Percentiles rank a stretch among this genome's conserved stretches.
These are phyloP conservation scores for Gleditsia sinensis DNA, from an alignment of 306 rosid genomes.

Conservation along the genomic window DNA sequence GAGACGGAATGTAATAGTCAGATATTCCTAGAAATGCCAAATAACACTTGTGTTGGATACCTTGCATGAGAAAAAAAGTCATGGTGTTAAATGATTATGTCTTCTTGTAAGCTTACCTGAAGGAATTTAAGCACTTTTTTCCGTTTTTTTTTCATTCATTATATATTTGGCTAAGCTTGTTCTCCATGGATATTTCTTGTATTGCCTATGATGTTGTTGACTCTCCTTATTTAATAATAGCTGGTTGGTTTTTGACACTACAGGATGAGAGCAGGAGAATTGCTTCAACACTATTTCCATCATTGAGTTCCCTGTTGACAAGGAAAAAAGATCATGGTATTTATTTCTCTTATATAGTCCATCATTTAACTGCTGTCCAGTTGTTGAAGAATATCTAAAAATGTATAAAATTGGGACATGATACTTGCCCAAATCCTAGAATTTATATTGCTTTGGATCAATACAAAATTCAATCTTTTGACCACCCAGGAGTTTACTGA, in stretches of 20 bases:
- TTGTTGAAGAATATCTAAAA: conserved; percentile 10
- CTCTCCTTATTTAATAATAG: conserved; percentile 12
- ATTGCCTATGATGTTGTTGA: not conserved
- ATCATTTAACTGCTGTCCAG: conserved; percentile 5
- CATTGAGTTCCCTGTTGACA: conserved; percentile 57
- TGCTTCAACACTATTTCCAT: conserved; percentile 80
- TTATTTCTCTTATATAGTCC: conserved; percentile 22
- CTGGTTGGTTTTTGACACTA: conserved; percentile 32
- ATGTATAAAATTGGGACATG: not conserved
- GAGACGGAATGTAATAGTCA: not conserved
- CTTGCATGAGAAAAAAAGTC: not conserved
- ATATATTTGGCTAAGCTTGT: not conserved
- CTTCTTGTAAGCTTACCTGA: not conserved
- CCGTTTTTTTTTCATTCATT: conserved; percentile 13
- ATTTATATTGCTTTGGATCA: not conserved
- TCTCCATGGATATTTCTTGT: not conserved
- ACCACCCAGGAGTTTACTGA: not conserved
- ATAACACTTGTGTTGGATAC: no score
- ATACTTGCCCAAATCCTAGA: conserved; percentile 1
- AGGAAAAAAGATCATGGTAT: conserved; percentile 94
- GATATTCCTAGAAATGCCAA: not conserved
- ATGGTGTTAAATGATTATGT: not conserved
- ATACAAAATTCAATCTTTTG: not conserved
- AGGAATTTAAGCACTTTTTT: not conserved
- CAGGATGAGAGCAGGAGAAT: conserved; percentile 90